phyloP scores from a whole-genome alignment of 2,329 filamentous ascomycete genomes.

The Aspergillus glaucus region DNA sequence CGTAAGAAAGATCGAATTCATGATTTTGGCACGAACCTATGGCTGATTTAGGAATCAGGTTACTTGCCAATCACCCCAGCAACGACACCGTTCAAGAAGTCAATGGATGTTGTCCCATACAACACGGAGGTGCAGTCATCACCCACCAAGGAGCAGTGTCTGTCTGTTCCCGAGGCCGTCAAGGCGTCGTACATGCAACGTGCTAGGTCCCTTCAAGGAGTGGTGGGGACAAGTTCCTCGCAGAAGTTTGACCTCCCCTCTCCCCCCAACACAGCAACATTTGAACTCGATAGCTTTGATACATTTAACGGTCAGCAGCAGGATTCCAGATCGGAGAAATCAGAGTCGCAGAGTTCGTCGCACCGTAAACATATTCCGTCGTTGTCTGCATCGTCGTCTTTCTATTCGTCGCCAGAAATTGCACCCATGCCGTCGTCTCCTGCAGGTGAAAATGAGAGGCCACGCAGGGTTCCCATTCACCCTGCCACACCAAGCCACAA shows the following conservation, averaged over 20 bases:
- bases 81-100: slow-evolving; percentile 51
- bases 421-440: slow-evolving; percentile 35
- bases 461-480: slow-evolving; percentile 26
- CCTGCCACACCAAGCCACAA: slow-evolving; percentile 21
- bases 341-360: slow-evolving; percentile 22
- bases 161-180: slow-evolving; percentile 25
- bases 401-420: slow-evolving; percentile 49
- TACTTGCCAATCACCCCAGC: slow-evolving; percentile 63
- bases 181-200: slow-evolving; percentile 39
- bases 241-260: slow-evolving; percentile 47
- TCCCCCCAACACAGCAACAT: slow-evolving; percentile 50
- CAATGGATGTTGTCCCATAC: slow-evolving; percentile 32
- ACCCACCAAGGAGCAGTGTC: slow-evolving; percentile 33
- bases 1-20: slow-evolving; percentile 42
- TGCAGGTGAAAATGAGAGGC: slow-evolving; percentile 15
- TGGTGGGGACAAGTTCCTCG: slow-evolving; percentile 24
- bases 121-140: slow-evolving; percentile 34
- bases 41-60: slow-evolving; percentile 36
- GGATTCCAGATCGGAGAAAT: slow-evolving; percentile 23
- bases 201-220: slow-evolving; percentile 43
- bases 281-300: slow-evolving; percentile 41
- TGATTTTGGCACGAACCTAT: background rate
- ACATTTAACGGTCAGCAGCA: slow-evolving; percentile 51
- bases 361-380: slow-evolving; percentile 36
- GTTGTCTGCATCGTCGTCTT: slow-evolving; percentile 43